Base-by-base conservation (phyloP, 176 grass and related monocot genomes). In the Chloris gayana region DNA sequence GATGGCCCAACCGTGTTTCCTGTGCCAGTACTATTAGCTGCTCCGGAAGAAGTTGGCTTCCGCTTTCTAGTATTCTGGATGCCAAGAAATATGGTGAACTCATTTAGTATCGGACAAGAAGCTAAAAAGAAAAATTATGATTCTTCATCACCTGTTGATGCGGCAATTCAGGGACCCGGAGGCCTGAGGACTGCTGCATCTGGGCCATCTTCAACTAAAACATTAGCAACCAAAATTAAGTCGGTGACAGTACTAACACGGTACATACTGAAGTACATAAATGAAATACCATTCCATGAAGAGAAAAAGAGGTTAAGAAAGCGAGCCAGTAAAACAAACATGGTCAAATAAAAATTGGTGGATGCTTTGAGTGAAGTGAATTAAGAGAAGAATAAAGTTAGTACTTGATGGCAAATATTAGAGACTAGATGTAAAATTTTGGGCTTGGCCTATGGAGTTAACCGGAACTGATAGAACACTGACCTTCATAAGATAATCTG, bases 21-120 rank as follows among this genome's bases (percentile, higher is more conserved):
- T 65, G 92, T 95, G 62, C 92, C 88, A 75, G 90, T 93, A 71
- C 93, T 99, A 86, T 95, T 95, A 74, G 90, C 95, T 77, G 92
- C 75, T 44, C 95, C 95, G 47, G 92, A 98, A 81, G 92, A 93
- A 74, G 92, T 95, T 58, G 95, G 86, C 68, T 98, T 98, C 77
- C 92, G 84, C 62, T 93, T 93, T 85, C 95, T 95, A 80, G 69
- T 79, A 77, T 86, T 91, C 90, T 95, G 74, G 64, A 83, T 76
- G 54, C 64, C 26, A 70, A 74, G n/a, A 85, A 83, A 89, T 73
- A 71, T 74, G 82, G 32, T 60, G 29, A 19, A 35, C 35, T 38
- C 50, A 6, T 77, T 85, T 82, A 69, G 13, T 67, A 67, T 61
- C 18, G 2, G 14, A 22, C 18, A 54, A 78, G 57, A 19, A 72